Evolutionary conservation across 2,329 filamentous ascomycete species (phyloP).

Genomic region (Diaporthe humulicola): DNA sequence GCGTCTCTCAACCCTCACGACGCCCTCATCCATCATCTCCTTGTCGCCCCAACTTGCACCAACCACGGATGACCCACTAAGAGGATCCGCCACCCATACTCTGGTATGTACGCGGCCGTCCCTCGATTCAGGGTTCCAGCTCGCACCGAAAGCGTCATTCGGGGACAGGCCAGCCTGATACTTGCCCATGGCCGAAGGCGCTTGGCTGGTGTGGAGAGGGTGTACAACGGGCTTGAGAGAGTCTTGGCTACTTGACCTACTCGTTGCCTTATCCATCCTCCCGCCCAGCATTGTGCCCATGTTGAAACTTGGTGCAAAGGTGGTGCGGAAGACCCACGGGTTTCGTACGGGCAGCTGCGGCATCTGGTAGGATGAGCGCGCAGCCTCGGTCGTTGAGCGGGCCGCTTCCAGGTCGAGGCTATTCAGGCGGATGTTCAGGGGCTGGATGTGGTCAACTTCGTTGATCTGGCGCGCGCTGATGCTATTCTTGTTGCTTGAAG

Average conservation of each 20-base stretch:
- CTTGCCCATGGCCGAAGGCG: neutral
- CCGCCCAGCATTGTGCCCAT: neutral
- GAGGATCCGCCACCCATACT: neutral
- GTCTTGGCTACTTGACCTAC: neutral
- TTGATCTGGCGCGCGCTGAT: neutral
- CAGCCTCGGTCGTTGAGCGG: constrained; percentile 29
- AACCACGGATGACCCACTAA: neutral
- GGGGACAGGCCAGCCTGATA: neutral
- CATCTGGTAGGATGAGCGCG: neutral
- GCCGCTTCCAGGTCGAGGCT: constrained; percentile 37
- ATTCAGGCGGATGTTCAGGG: constrained; percentile 31
- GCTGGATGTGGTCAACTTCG: constrained; percentile 18
- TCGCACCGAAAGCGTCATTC: neutral
- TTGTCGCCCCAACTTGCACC: neutral
- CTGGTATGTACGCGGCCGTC: neutral
- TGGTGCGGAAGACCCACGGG: constrained; percentile 40
- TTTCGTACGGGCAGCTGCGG: constrained; percentile 31
- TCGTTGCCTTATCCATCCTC: neutral
- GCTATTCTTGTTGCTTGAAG: neutral
- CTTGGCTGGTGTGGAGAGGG: constrained; percentile 3
- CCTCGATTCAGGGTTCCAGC: neutral
- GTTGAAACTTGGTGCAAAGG: neutral
- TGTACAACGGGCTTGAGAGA: neutral
- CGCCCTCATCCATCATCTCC: neutral
- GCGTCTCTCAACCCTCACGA: constrained; percentile 26